Evolutionary conservation across 2,329 filamentous ascomycete species (phyloP).

Genomic region (Colletotrichum filicis): DNA sequence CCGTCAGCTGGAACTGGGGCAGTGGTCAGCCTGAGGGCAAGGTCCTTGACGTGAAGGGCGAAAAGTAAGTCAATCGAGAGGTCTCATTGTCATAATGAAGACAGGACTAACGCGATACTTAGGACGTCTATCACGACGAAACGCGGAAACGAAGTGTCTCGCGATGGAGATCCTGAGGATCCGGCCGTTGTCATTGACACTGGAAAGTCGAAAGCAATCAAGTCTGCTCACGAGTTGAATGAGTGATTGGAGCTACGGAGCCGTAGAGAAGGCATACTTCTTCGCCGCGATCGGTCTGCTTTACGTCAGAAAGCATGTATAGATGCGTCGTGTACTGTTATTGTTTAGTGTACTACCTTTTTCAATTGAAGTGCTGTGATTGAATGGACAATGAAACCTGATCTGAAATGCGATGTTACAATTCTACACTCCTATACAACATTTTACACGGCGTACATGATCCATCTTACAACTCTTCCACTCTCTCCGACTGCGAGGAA

Average conservation of each 20-base stretch:
- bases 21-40: conserved; percentile 54
- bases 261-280: not conserved
- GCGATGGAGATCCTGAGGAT: conserved; percentile 52
- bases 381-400: no score
- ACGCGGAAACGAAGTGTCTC: conserved; percentile 51
- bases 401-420: not conserved
- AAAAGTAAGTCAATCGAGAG: conserved; percentile 45
- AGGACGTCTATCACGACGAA: conserved; percentile 54
- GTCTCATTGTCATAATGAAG: no score
- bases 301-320: conserved; percentile 30
- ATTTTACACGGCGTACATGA: not conserved
- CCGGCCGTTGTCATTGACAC: conserved; percentile 53
- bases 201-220: conserved; percentile 54
- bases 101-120: not conserved
- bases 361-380: no score
- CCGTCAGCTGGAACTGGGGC: conserved; percentile 59
- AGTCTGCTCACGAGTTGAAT: conserved; percentile 53
- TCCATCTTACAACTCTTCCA: conserved; percentile 17
- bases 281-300: conserved; percentile 30
- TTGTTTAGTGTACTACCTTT: no score
- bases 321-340: not conserved
- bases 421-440: not conserved
- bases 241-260: conserved; percentile 10
- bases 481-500: not conserved
- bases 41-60: conserved; percentile 55